A percentile compares a stretch with the other conserved stretches of the same genome.
Evolutionary conservation across 139 green algal species (phyloP).

Genomic region (Picochlorum sp.): DNA sequence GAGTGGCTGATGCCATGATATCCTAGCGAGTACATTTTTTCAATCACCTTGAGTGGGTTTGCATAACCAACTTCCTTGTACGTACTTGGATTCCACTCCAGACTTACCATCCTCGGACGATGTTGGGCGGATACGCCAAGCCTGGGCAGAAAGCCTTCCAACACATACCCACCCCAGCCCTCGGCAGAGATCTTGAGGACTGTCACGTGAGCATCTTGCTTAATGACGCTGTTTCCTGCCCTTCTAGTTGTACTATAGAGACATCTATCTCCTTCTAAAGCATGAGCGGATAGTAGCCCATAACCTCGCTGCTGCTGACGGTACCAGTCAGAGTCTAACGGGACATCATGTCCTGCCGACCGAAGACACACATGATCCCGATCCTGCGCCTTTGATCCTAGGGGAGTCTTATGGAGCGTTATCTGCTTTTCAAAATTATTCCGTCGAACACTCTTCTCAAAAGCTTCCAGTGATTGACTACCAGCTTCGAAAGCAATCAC

Average conservation of each 20-base stretch:
- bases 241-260: conserved; percentile 6
- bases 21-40: conserved; percentile 47
- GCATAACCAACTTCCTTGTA: conserved; percentile 36
- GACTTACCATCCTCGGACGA: conserved; percentile 46
- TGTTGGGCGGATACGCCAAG: background rate
- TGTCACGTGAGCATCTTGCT: conserved; percentile 25
- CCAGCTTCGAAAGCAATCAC: conserved; percentile 66
- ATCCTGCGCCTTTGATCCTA: conserved; percentile 35
- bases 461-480: conserved; percentile 33
- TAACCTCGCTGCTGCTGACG: conserved; percentile 24
- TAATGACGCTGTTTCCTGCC: conserved; percentile 6
- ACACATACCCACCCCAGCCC: conserved; percentile 58
- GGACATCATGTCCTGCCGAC: conserved; percentile 6
- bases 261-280: conserved; percentile 9
- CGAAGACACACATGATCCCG: conserved; percentile 25
- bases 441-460: conserved; percentile 45
- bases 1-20: conserved; percentile 67
- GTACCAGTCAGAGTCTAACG: conserved; percentile 5
- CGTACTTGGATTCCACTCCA: conserved; percentile 52
- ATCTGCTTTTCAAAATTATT: conserved; percentile 59
- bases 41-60: conserved; percentile 38
- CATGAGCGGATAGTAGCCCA: conserved; percentile 13
- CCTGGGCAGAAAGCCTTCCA: conserved; percentile 45
- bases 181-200: conserved; percentile 44
- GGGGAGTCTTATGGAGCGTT: conserved; percentile 30